Percentiles rank a stretch among this genome's conserved stretches.
Conservation (phyloP, 805 yeast genomes). For the Sugiyamaella floridensis region DNA sequence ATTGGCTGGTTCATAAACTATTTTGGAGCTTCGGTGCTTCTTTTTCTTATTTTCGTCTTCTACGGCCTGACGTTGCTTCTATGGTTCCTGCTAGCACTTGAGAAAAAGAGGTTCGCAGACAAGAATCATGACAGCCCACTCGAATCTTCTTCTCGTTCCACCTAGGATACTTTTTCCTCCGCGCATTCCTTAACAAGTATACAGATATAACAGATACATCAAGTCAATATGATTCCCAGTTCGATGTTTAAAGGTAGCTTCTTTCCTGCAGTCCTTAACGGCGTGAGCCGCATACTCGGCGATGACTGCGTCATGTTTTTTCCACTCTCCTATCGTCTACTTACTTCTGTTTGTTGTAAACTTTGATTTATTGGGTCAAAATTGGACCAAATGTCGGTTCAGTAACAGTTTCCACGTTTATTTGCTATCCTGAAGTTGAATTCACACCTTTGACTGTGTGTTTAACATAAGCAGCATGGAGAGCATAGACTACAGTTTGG, state of each 20-base stretch:
- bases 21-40: constrained; percentile 12
- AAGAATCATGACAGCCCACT: neutral
- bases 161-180: neutral
- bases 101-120: neutral
- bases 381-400: neutral
- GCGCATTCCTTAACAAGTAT: neutral
- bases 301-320: too few species aligned
- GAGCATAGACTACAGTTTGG: neutral
- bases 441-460: neutral
- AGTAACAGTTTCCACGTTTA: neutral
- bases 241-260: too few species aligned
- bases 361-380: neutral
- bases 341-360: too few species aligned
- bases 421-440: neutral
- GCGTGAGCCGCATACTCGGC: too few species aligned
- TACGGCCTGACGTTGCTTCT: constrained; percentile 6
- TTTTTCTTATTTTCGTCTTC: constrained; percentile 10
- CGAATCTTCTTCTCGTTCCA: neutral
- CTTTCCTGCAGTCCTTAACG: too few species aligned
- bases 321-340: neutral
- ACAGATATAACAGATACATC: too few species aligned
- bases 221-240: too few species aligned
- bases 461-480: neutral
- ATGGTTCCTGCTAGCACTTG: constrained; percentile 9
- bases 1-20: constrained; percentile 41